phyloP scores from a whole-genome alignment of 2,329 filamentous ascomycete genomes.

The Arthrobotrys iridis region DNA sequence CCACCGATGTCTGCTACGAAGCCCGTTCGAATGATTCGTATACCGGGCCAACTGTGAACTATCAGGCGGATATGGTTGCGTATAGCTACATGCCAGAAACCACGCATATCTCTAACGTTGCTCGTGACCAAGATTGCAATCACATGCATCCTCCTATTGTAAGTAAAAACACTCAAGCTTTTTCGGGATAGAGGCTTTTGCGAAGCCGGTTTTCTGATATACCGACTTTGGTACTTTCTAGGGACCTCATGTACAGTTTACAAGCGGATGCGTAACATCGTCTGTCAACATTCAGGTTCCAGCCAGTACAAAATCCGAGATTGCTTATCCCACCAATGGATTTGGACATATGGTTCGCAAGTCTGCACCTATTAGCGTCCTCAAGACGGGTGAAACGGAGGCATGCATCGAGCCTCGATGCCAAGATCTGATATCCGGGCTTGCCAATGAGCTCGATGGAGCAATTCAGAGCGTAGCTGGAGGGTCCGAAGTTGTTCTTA shows the following conservation, averaged over 20 bases:
- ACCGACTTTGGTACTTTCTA: background rate
- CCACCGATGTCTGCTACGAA: background rate
- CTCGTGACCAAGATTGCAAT: too few species aligned
- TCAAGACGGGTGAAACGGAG: conserved; percentile 19
- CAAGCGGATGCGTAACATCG: too few species aligned
- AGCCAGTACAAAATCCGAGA: too few species aligned
- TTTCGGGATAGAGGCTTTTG: background rate
- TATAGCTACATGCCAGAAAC: too few species aligned
- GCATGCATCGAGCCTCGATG: conserved; percentile 4
- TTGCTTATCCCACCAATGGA: background rate
- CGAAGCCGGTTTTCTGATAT: background rate
- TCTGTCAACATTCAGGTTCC: too few species aligned
- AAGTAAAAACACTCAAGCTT: too few species aligned
- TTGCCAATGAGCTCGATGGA: background rate
- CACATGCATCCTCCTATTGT: too few species aligned
- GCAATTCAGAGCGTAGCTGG: conserved; percentile 6
- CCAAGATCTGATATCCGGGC: background rate
- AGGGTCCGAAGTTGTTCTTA: conserved; percentile 5
- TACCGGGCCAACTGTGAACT: too few species aligned
- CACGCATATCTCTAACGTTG: too few species aligned
- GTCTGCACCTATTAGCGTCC: background rate
- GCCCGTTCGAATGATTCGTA: background rate
- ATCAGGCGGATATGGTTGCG: too few species aligned
- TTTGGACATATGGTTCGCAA: background rate
- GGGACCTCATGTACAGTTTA: too few species aligned